phyloP scores from a whole-genome alignment of 768 basidiomycete genomes.

The Boletus rufocinnamomeus region DNA sequence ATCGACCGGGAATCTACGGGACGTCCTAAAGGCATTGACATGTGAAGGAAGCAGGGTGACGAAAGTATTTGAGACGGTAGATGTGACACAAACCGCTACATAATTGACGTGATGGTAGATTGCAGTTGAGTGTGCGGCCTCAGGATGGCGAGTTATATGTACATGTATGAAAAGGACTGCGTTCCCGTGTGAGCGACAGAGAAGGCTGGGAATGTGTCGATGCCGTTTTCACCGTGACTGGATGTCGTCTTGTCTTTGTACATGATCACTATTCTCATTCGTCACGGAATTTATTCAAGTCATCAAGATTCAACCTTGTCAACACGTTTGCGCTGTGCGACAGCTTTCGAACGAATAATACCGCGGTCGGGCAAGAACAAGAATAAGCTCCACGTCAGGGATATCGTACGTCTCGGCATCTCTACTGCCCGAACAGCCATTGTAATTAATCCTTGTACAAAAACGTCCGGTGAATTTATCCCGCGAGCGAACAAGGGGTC shows the following conservation, averaged over 20 bases:
- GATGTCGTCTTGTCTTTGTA: slow-evolving; percentile 2
- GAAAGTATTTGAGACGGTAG: slow-evolving; percentile 39
- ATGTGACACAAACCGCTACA: slow-evolving; percentile 43
- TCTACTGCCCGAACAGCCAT: slow-evolving; percentile 1
- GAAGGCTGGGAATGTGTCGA: not conserved
- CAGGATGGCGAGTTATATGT: slow-evolving; percentile 1
- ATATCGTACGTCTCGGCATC: slow-evolving; percentile 20
- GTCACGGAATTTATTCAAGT: no score
- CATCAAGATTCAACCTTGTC: not conserved
- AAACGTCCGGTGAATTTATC: slow-evolving; percentile 10
- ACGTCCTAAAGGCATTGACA: slow-evolving; percentile 39
- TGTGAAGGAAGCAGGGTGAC: slow-evolving; percentile 48
- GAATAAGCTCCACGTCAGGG: slow-evolving; percentile 1
- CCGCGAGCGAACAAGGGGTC: slow-evolving; percentile 25
- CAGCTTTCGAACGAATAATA: not conserved
- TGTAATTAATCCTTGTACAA: slow-evolving; percentile 12
- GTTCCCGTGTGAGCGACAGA: slow-evolving; percentile 20
- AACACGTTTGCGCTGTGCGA: not conserved
- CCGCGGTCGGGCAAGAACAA: not conserved
- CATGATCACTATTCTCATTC: not conserved
- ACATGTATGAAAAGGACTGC: not conserved
- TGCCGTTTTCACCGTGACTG: slow-evolving; percentile 7
- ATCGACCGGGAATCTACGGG: slow-evolving; percentile 25
- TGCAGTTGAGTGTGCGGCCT: slow-evolving; percentile 1
- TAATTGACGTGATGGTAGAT: slow-evolving; percentile 26